Evolutionary conservation across 1,284 basidiomycete genomes (phyloP), one percentile per base, ranked within the genome.

Genomic region (Laetiporus sulphureus): DNA sequence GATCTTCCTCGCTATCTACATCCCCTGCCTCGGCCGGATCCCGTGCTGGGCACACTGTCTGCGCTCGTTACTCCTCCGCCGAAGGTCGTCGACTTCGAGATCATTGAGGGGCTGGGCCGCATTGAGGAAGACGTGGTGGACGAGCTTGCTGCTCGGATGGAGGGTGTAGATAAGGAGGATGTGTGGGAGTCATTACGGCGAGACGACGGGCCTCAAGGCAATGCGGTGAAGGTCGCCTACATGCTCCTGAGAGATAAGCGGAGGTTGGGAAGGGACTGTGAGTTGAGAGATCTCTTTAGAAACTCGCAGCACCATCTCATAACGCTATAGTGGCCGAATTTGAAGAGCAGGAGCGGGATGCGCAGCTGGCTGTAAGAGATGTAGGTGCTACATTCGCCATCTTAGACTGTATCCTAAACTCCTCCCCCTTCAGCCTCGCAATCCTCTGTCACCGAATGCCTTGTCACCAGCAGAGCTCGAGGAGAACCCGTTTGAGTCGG

Each of bases 141-240:
- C 1, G 90, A 94, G 43, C 69, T 98, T 23, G 76, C 84, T 5
- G 60, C 68, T 35, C 75, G 83, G 53, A 85, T 98, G 68, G 65
- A 77, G 0, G 86, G 82, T 0, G 84, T 95, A 23, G 78, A 79
- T 43, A 78, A 80, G 59, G 83, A 89, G 2, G 88, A 93, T 52
- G 77, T 98, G 4, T 90, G 89, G 84, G 81, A 87, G 44, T 85
- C 83, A 53, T 65, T 98, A 45, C 72, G 83, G 52, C 69, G 83
- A 48, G 84, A 92, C 35, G 89, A 92, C 44, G 84, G 85, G 0
- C 71, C 77, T 36, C 79, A 85, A 51, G 93, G 95, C 32, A 96
- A 97, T 58, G 88, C 92, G 45, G 85, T 98, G 60, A 95, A 97
- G 65, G 93, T 99, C 13, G 94, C 95, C 0, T 99, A 98, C 62